Evolutionary conservation across 768 basidiomycete genomes (phyloP), one percentile per base, ranked within the genome.

Genomic region (Auriculariales sp.): DNA sequence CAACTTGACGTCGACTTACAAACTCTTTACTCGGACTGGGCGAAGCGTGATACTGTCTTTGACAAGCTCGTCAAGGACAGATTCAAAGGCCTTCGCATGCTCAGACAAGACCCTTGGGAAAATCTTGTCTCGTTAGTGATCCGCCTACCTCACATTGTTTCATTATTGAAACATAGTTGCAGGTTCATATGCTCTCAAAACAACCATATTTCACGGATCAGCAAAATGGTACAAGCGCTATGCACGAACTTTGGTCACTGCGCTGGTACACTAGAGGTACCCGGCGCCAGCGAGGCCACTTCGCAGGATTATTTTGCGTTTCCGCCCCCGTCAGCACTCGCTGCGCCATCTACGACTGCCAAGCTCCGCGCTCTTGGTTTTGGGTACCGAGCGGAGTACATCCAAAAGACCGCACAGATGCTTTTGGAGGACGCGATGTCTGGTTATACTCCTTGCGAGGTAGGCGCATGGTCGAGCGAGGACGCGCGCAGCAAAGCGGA

Each of bases 141-240:
- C 4, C 31, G 25, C 15, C 15, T 22, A 33, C 39, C 32, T 19
- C 28, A 32, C 15, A 24, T 36, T 17, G 14, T 12, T n/a, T 42
- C 27, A 29, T 17, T 28, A 52, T 32, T 52, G 11, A 25, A 25
- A 33, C 30, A 22, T 29, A 4, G 33, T 17, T 49, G 4, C 48
- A 94, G 93, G 7, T 99, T 98, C 68, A 95, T 99, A 55, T 98
- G 94, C 61, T 95, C 92, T 2, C 88, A 90, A 2, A 97, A 97
- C 59, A 98, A 98, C 63, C 92, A 98, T 57, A 98, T 99, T 47
- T 66, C 78, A 4, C 85, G 95, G 4, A 99, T 99, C 57, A 85
- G 89, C 14, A 86, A 84, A 51, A 92, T 98, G 84, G 80, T 98
- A 27, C 83, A 88, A 53, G 73, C 76, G 17, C 75, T 98, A 12